Percentiles rank a stretch among this genome's conserved stretches.
Evolutionary conservation across 2,329 filamentous ascomycete species (phyloP).

Genomic region (Cercospora sp.): DNA sequence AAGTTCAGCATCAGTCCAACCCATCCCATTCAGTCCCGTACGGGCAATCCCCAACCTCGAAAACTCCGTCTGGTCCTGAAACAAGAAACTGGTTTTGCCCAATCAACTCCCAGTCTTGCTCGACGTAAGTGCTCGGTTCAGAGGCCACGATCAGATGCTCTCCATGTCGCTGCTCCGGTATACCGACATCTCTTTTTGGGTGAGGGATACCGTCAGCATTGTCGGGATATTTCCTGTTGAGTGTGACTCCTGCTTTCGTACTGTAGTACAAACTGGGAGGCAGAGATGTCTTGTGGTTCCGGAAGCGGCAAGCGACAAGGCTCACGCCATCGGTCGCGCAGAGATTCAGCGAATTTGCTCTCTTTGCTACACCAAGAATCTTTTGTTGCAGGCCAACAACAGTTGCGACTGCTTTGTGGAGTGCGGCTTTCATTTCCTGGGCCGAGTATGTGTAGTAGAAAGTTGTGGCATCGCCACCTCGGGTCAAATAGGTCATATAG

Average conservation of each 20-base stretch:
- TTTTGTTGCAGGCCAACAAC: constrained; percentile 51
- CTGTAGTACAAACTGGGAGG: constrained; percentile 56
- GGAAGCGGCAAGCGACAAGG: constrained; percentile 54
- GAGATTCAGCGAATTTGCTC: constrained; percentile 56
- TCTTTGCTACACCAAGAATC: constrained; percentile 43
- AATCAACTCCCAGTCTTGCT: constrained; percentile 55
- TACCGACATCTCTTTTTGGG: constrained; percentile 37
- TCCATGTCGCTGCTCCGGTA: constrained; percentile 46
- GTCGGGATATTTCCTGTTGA: constrained; percentile 56
- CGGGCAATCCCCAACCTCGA: constrained; percentile 42
- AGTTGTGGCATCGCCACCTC: constrained; percentile 21
- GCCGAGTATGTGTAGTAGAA: constrained; percentile 46
- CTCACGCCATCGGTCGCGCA: constrained; percentile 54
- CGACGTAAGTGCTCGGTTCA: constrained; percentile 57
- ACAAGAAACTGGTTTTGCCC: constrained; percentile 50
- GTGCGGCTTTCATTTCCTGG: constrained; percentile 47
- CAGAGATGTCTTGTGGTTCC: constrained; percentile 54
- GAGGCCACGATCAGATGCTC: constrained; percentile 56
- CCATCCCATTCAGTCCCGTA: constrained; percentile 46
- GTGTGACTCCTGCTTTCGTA: constrained; percentile 50
- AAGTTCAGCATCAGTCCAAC: constrained; percentile 31
- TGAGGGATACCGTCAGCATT: constrained; percentile 48
- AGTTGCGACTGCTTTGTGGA: constrained; percentile 47
- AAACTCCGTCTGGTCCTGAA: constrained; percentile 43
- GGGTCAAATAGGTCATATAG: constrained; percentile 51